These are phyloP conservation scores for Apiospora marii DNA, from an alignment of 2,329 filamentous ascomycete species.

Conservation along the genomic window DNA sequence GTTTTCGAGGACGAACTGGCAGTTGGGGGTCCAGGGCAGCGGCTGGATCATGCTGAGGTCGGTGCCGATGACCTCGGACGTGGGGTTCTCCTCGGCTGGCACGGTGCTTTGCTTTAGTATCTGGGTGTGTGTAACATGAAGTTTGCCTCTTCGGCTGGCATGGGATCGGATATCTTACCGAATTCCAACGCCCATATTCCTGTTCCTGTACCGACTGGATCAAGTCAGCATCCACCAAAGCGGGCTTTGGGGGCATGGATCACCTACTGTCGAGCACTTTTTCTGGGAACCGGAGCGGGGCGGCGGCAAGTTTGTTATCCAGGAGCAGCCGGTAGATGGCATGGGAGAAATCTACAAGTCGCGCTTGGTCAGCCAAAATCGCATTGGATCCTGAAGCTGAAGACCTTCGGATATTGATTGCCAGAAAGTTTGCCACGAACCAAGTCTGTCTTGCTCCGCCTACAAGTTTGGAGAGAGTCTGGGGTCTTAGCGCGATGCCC, in stretches of 20 bases:
- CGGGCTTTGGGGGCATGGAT: no score
- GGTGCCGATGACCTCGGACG: constrained; percentile 24
- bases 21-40: constrained; percentile 12
- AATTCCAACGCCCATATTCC: constrained; percentile 9
- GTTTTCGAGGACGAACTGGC: constrained; percentile 22
- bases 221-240: neutral
- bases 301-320: constrained; percentile 2
- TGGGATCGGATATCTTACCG: neutral
- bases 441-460: constrained; percentile 8
- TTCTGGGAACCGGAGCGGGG: neutral
- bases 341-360: neutral
- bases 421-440: neutral
- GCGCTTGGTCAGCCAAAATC: neutral
- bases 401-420: neutral
- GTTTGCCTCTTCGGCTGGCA: neutral
- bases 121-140: neutral
- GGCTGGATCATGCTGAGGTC: constrained; percentile 25
- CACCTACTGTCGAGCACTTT: neutral
- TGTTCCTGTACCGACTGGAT: neutral
- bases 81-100: constrained; percentile 22
- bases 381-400: neutral
- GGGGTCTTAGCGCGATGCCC: constrained; percentile 16
- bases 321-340: neutral
- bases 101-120: neutral
- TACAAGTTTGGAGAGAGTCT: neutral